Conservation (phyloP, 192 early-diverging fungal genomes). For the Coemansia sp. region DNA sequence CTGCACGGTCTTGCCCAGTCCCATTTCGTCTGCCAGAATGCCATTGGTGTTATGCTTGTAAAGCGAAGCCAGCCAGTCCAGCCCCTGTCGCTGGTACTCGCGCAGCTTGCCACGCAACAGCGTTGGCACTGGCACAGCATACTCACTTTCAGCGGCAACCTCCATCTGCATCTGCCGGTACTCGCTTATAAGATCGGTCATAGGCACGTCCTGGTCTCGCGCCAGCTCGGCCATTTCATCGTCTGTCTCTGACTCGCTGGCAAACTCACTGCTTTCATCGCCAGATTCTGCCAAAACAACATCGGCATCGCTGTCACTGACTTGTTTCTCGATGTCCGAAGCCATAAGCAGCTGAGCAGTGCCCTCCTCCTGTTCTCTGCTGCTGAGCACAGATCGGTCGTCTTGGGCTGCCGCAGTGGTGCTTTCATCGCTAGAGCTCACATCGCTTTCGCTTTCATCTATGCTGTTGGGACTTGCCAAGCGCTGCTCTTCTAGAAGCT, state of each 20-base stretch:
- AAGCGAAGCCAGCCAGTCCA: constrained; percentile 81
- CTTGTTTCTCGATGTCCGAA: too few species aligned
- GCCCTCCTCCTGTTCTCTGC: too few species aligned
- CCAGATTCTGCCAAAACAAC: too few species aligned
- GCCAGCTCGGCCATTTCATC: constrained; percentile 57
- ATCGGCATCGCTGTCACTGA: too few species aligned
- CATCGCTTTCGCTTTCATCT: not conserved
- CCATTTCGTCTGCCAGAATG: constrained; percentile 87
- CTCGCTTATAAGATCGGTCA: constrained; percentile 57
- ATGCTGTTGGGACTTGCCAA: not conserved
- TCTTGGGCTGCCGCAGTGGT: not conserved
- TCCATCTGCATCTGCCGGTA: constrained; percentile 46
- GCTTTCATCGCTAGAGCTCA: too few species aligned
- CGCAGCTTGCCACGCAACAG: constrained; percentile 73
- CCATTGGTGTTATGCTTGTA: constrained; percentile 91
- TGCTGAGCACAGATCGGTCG: not conserved
- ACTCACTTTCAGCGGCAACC: not conserved
- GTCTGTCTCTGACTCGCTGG: constrained; percentile 17
- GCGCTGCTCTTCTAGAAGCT: constrained; percentile 62
- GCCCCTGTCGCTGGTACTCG: constrained; percentile 76
- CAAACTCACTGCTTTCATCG: not conserved
- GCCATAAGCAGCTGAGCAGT: too few species aligned
- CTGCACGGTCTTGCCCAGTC: constrained; percentile 85
- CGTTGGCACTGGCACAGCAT: constrained; percentile 46
- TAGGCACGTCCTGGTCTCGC: constrained; percentile 64